These are phyloP conservation scores for Fusarium sp. DNA, from an alignment of 2,329 filamentous ascomycete species.

Conservation along the genomic window DNA sequence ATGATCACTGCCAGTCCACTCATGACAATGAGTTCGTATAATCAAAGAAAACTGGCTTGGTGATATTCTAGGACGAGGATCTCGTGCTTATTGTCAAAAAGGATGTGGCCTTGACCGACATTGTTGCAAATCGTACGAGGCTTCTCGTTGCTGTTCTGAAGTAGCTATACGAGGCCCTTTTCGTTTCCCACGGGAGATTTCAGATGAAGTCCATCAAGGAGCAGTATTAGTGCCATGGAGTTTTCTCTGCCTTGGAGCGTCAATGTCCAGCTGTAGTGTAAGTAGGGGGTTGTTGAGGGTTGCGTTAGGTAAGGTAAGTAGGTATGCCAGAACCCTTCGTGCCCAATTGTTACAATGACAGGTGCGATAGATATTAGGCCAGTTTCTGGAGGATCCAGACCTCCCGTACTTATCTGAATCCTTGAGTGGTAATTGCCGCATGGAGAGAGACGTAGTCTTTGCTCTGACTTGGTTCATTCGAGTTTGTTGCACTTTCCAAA, in stretches of 20 bases:
- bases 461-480: neutral
- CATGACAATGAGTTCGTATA: neutral
- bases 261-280: no score
- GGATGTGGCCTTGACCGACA: neutral
- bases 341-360: neutral
- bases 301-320: neutral
- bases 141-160: neutral
- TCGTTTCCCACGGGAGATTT: neutral
- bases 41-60: neutral
- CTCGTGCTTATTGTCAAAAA: neutral
- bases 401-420: neutral
- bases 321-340: neutral
- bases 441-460: neutral
- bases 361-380: fast-evolving
- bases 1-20: neutral
- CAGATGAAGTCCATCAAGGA: fast-evolving
- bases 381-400: neutral
- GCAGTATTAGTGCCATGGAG: neutral
- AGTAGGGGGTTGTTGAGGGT: neutral
- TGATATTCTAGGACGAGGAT: fast-evolving
- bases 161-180: no score
- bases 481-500: neutral
- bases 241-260: no score
- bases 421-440: neutral
- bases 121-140: neutral